phyloP scores from a whole-genome alignment of 768 basidiomycete genomes.

The Pulveroboletus sp. region DNA sequence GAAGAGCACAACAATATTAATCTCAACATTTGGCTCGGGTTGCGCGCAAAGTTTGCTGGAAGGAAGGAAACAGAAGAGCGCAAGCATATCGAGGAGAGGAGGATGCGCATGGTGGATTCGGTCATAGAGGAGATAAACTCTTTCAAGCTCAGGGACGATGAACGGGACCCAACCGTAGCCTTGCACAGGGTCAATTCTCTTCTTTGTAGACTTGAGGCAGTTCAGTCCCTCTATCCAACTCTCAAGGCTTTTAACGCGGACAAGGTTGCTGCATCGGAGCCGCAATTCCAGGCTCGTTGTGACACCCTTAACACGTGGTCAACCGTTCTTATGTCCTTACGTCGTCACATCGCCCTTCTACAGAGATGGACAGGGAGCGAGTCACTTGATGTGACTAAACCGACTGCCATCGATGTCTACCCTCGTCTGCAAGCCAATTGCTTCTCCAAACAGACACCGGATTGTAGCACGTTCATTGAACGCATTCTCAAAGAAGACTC shows the following conservation, averaged over 20 bases:
- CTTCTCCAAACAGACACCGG: conserved; percentile 44
- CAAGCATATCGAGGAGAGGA: conserved; percentile 74
- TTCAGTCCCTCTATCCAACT: conserved; percentile 83
- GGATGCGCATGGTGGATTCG: conserved; percentile 73
- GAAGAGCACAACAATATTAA: conserved; percentile 67
- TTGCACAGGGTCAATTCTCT: conserved; percentile 59
- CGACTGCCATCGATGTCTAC: conserved; percentile 57
- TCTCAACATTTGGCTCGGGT: conserved; percentile 80
- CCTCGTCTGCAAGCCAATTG: conserved; percentile 30
- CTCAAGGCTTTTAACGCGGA: conserved; percentile 76
- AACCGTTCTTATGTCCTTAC: conserved; percentile 81
- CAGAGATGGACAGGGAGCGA: conserved; percentile 94
- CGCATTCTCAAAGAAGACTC: conserved; percentile 92
- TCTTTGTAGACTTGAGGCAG: conserved; percentile 72
- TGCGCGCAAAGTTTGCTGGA: conserved; percentile 82
- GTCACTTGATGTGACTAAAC: conserved; percentile 81
- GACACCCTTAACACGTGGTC: conserved; percentile 92
- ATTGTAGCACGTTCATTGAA: conserved; percentile 87
- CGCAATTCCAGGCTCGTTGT: conserved; percentile 71
- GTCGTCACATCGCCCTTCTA: conserved; percentile 72
- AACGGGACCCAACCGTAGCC: conserved; percentile 37
- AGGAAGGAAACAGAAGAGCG: conserved; percentile 79
- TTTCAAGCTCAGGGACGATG: conserved; percentile 57
- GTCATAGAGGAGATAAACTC: conserved; percentile 78
- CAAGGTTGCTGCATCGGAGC: conserved; percentile 63